Evolutionary conservation across 1,284 basidiomycete genomes (phyloP).

Genomic region (Moesziomyces parantarcticus): DNA sequence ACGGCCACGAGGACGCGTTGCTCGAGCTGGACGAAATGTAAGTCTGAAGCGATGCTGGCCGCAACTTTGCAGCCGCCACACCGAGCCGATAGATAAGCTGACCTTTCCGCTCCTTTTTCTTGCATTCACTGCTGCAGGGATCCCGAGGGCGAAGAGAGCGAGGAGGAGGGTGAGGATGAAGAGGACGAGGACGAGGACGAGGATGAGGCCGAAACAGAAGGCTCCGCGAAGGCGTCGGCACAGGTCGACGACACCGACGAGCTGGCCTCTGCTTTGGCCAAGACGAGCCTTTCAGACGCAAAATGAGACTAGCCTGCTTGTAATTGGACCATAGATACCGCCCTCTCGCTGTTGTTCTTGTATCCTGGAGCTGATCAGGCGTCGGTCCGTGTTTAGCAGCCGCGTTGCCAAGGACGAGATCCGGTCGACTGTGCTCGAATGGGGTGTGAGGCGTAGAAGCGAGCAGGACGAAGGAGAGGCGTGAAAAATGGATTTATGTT

Average conservation of each 20-base stretch:
- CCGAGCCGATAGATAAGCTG: neutral
- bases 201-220: conserved; percentile 22
- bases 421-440: no score
- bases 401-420: no score
- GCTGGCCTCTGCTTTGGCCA: conserved; percentile 46
- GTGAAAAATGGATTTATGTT: neutral
- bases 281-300: conserved; percentile 35
- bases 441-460: no score
- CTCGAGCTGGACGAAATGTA: conserved; percentile 64
- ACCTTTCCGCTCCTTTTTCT: neutral
- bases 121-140: conserved; percentile 27
- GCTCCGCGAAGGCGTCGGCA: conserved; percentile 1
- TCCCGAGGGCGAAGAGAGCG: conserved; percentile 64
- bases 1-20: conserved; percentile 57
- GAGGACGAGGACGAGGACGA: conserved; percentile 43
- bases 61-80: neutral
- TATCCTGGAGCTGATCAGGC: neutral
- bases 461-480: no score
- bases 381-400: neutral
- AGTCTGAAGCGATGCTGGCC: neutral
- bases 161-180: conserved; percentile 53
- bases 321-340: neutral
- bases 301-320: conserved; percentile 12
- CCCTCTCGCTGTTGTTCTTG: neutral
- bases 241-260: conserved; percentile 48